Evolutionary conservation across 371 early-diverging fungal genomes (phyloP).

Genomic region (Mortierella sp.): DNA sequence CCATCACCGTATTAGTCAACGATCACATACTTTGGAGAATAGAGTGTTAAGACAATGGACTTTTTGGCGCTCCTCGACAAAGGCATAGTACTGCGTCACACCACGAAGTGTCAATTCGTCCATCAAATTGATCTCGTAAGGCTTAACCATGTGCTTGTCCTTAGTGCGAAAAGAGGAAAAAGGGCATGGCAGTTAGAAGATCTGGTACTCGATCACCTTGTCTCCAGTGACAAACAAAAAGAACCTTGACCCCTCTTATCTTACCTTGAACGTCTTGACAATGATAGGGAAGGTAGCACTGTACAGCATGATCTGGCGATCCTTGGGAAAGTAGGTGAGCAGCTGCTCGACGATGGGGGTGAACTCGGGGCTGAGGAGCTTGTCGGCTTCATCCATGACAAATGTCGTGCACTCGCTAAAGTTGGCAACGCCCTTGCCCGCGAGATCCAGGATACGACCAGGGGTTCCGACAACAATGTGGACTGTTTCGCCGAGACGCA

Average conservation of each 20-base stretch:
- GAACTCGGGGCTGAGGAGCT: constrained; percentile 96
- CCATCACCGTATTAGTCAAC: too few relatives aligned
- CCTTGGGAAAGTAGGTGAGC: constrained; percentile 81
- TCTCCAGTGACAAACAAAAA: too few relatives aligned
- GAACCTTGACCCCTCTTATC: background rate
- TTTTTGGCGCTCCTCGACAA: constrained; percentile 98
- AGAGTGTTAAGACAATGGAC: constrained; percentile 98
- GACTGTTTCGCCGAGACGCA: constrained; percentile 90
- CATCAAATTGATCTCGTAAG: constrained; percentile 99
- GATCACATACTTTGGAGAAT: constrained; percentile 84
- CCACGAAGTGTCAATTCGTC: constrained; percentile 98
- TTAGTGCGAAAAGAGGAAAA: constrained; percentile 2
- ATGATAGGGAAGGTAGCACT: constrained; percentile 98
- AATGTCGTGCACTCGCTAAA: constrained; percentile 88
- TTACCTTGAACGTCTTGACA: constrained; percentile 91
- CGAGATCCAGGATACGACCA: constrained; percentile 97
- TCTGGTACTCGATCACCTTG: too few relatives aligned
- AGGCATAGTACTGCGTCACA: constrained; percentile 99
- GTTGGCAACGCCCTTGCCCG: constrained; percentile 88
- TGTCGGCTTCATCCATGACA: constrained; percentile 99
- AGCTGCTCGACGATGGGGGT: constrained; percentile 96
- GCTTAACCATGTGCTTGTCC: constrained; percentile 92
- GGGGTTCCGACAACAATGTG: constrained; percentile 98
- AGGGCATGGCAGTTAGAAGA: background rate
- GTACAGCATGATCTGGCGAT: constrained; percentile 96